phyloP scores from a whole-genome alignment of 495 filamentous ascomycete genomes.

The Evernia prunastri region DNA sequence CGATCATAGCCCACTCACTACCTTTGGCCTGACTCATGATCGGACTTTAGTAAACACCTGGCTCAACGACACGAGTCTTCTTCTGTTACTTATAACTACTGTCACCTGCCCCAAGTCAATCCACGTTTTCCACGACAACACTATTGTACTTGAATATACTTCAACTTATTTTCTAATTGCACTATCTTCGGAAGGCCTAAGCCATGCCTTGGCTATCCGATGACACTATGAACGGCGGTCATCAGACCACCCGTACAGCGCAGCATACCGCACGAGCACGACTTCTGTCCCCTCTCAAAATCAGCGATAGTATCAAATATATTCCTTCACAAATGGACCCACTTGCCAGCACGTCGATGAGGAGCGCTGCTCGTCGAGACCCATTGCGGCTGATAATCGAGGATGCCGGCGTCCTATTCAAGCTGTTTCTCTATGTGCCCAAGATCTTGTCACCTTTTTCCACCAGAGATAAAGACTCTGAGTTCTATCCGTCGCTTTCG shows the following conservation, averaged over 20 bases:
- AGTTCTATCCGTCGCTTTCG: conserved; percentile 8
- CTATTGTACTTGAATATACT: not conserved
- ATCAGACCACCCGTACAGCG: not conserved
- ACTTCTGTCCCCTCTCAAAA: not conserved
- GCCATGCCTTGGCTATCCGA: conserved; percentile 10
- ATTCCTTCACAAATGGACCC: conserved; percentile 23
- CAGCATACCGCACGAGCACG: not conserved
- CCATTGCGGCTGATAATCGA: conserved; percentile 21
- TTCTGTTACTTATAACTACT: not conserved
- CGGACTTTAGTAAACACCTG: not conserved
- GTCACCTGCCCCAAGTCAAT: not conserved
- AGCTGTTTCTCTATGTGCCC: conserved; percentile 21
- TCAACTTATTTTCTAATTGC: not conserved
- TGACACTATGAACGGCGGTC: not conserved
- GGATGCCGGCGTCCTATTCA: conserved; percentile 21
- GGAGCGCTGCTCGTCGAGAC: conserved; percentile 5
- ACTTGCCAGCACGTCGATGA: conserved; percentile 11
- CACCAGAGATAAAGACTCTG: conserved; percentile 5
- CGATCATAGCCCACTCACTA: not conserved
- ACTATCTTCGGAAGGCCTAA: not conserved
- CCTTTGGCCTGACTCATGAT: not conserved
- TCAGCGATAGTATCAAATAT: conserved; percentile 11
- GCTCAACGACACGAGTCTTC: not conserved
- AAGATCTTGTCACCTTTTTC: conserved; percentile 18
- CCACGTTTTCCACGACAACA: not conserved